phyloP scores from a whole-genome alignment of 768 basidiomycete species.

The Calvatia gigantea region DNA sequence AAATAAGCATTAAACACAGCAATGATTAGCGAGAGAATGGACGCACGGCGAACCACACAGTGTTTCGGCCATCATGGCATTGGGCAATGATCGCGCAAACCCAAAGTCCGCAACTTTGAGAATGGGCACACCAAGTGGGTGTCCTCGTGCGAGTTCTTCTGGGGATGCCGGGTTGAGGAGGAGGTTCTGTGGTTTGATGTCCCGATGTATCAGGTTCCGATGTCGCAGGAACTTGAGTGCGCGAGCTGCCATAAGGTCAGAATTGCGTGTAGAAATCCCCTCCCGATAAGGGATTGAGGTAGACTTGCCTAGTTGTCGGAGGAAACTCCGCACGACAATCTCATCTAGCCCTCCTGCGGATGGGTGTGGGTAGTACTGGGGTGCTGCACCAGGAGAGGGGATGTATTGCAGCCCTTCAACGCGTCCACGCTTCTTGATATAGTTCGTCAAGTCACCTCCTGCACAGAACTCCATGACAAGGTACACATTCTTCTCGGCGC shows the following conservation, averaged over 20 bases:
- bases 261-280: no score
- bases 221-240: slow-evolving; percentile 91
- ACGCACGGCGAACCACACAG: slow-evolving; percentile 95
- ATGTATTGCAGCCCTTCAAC: slow-evolving; percentile 85
- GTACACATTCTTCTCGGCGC: slow-evolving; percentile 78
- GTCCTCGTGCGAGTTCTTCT: slow-evolving; percentile 80
- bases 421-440: slow-evolving; percentile 96
- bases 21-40: not conserved
- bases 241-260: slow-evolving; percentile 51
- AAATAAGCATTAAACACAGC: not conserved
- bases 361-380: slow-evolving; percentile 89
- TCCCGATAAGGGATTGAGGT: not conserved
- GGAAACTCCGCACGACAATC: slow-evolving; percentile 86
- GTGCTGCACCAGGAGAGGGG: slow-evolving; percentile 63
- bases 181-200: slow-evolving; percentile 98
- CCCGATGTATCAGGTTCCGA: slow-evolving; percentile 89
- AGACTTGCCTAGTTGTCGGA: slow-evolving; percentile 79
- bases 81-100: slow-evolving; percentile 90
- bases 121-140: slow-evolving; percentile 89
- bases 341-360: slow-evolving; percentile 87
- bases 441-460: slow-evolving; percentile 92
- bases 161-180: slow-evolving; percentile 80
- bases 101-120: slow-evolving; percentile 99
- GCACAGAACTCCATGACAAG: slow-evolving; percentile 98
- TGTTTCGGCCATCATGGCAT: slow-evolving; percentile 94